phyloP scores from a whole-genome alignment of 768 basidiomycete genomes.

The Mycena floridula region DNA sequence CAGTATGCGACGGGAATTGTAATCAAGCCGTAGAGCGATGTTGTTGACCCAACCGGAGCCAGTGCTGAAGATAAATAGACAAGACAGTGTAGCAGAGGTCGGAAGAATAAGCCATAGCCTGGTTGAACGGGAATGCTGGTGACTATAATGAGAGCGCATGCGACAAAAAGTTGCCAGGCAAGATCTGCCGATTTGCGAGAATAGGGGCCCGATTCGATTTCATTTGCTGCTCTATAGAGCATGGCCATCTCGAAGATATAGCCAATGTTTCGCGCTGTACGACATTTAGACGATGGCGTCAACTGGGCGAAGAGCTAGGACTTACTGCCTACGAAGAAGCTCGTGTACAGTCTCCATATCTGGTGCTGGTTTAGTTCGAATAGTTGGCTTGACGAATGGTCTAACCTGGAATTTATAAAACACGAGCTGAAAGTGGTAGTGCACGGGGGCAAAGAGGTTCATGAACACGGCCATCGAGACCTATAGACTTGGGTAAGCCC shows the following conservation, averaged over 20 bases:
- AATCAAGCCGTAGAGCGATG: constrained; percentile 76
- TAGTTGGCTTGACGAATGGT: too few relatives aligned
- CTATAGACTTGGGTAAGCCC: too few relatives aligned
- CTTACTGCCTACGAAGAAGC: constrained; percentile 68
- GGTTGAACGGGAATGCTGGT: constrained; percentile 58
- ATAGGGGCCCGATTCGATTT: constrained; percentile 61
- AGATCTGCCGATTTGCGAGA: constrained; percentile 60
- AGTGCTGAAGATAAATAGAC: constrained; percentile 65
- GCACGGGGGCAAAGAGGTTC: too few relatives aligned
- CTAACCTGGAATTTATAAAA: too few relatives aligned
- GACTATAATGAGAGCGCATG: constrained; percentile 54
- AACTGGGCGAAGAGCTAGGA: not conserved
- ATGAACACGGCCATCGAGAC: too few relatives aligned
- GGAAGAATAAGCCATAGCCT: constrained; percentile 50
- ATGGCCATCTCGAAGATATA: constrained; percentile 65
- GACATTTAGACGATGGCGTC: not conserved
- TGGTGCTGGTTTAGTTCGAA: too few relatives aligned
- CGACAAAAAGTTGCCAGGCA: constrained; percentile 65
- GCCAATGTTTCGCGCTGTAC: constrained; percentile 40
- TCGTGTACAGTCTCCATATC: constrained; percentile 71
- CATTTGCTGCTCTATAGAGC: constrained; percentile 63
- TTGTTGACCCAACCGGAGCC: constrained; percentile 58
- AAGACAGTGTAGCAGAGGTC: constrained; percentile 60
- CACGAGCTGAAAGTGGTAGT: too few relatives aligned
- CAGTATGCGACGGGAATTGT: constrained; percentile 66